Base-by-base conservation (phyloP, 1,284 basidiomycete species). In the Apiotrichum montevideense region DNA sequence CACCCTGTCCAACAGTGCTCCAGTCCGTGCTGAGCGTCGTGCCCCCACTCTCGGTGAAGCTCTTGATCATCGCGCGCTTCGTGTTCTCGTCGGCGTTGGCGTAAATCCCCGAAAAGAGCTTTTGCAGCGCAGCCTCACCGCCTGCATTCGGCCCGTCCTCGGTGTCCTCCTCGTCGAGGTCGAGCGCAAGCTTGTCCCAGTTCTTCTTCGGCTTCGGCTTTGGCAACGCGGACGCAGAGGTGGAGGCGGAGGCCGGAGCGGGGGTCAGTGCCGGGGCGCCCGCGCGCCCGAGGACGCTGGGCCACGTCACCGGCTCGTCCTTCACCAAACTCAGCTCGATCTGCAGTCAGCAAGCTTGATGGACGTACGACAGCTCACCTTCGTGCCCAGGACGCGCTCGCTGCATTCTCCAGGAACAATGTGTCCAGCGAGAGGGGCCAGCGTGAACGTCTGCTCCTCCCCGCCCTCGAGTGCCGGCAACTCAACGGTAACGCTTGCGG, bases 1-100 rank as follows among this genome's bases (percentile, higher is more conserved):
- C 60, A 35, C 69, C 81, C 78, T 87, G 87, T 62, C 77, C 80
- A 7, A 96, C 90, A 63, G 90, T 88, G 4, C 84, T 83, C 93
- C 93, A 97, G 74, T 96, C 91, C 0, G 93, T 97, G 77, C 88
- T 92, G 46, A 97, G 80, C 0, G 90, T 86, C 7, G 93, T 97
- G 3, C 93, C 91, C 6, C 90, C 90, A 64, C 87, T 90, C 79
- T 95, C 91, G 57, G 83, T 81, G 72, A 89, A 96, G 71, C 89
- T 92, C 82, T 97, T 97, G 84, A 96, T 85, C 91, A 97, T 97
- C 0, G 93, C 94, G 42, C 85, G 82, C 67, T 81, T 84, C 3
- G 90, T 90, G 68, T 96, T 88, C 0, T 90, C 88, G 69, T 95
- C 90, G 10, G 90, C 88, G 69, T 87, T 87, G 3, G 80, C 80